These are phyloP conservation scores for Penicillium sp. DNA, from an alignment of 2,329 filamentous ascomycete species.

Conservation along the genomic window DNA sequence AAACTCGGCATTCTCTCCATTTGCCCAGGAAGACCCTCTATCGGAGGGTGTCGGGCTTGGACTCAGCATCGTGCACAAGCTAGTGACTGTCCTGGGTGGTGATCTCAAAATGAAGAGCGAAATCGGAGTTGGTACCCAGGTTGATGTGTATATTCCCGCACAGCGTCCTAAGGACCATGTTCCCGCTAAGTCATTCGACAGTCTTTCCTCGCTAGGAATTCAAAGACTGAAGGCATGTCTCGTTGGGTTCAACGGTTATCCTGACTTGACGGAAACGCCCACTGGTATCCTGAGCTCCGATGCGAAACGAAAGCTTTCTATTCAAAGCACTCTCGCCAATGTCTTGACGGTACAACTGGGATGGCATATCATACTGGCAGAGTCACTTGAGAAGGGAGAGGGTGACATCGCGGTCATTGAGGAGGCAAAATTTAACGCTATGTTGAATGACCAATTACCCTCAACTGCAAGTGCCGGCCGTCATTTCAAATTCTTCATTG, in stretches of 20 bases:
- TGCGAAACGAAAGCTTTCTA: conserved; percentile 30
- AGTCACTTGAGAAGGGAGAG: conserved; percentile 19
- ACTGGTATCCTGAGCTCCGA: conserved; percentile 25
- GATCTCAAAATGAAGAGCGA: conserved; percentile 53
- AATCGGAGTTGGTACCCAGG: conserved; percentile 27
- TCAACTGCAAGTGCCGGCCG: background rate
- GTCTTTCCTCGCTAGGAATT: background rate
- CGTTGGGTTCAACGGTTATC: conserved; percentile 28
- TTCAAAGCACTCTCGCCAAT: conserved; percentile 27
- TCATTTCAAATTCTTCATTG: conserved; percentile 21
- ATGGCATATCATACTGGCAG: conserved; percentile 27
- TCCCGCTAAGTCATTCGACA: background rate
- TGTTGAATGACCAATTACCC: conserved; percentile 6
- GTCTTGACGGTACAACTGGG: conserved; percentile 23
- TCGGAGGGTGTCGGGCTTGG: conserved; percentile 63
- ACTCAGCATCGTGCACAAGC: conserved; percentile 58
- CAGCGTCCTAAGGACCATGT: background rate
- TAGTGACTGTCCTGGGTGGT: conserved; percentile 58
- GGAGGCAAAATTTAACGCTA: conserved; percentile 22
- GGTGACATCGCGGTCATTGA: conserved; percentile 33
- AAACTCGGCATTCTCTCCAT: conserved; percentile 59
- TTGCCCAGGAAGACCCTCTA: conserved; percentile 60
- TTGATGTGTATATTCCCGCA: conserved; percentile 31
- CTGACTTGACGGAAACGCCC: conserved; percentile 21
- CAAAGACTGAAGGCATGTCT: conserved; percentile 22